phyloP scores from a whole-genome alignment of 208 protist species.

The Acanthamoeba lenticulata region DNA sequence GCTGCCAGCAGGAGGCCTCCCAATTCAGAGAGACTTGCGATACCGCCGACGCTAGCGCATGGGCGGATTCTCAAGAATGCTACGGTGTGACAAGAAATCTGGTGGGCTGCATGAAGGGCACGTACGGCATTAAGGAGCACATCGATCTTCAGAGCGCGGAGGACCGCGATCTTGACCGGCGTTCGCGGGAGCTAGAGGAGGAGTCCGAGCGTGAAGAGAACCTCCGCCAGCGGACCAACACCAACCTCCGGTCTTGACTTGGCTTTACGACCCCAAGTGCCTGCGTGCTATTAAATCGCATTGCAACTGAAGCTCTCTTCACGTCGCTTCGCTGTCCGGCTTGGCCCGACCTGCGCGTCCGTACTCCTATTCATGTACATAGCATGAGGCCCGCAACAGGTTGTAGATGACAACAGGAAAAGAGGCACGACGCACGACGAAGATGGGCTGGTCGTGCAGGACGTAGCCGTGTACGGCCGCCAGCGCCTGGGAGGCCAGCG shows the following conservation, averaged over 20 bases:
- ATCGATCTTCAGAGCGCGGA: constrained; percentile 32
- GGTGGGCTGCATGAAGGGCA: neutral
- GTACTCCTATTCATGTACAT: neutral
- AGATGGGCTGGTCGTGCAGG: neutral
- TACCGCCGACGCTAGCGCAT: neutral
- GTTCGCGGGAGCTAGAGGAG: neutral
- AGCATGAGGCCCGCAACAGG: neutral
- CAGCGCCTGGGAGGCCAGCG: constrained; percentile 37
- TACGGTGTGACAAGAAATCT: neutral
- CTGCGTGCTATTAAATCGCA: neutral
- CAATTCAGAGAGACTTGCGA: neutral
- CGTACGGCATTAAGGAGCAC: constrained; percentile 7
- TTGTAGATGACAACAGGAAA: neutral
- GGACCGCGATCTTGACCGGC: constrained; percentile 8
- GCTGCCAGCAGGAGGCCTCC: neutral
- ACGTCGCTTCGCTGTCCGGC: neutral
- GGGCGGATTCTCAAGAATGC: neutral
- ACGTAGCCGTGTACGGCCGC: neutral
- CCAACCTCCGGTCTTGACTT: neutral
- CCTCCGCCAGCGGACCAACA: neutral
- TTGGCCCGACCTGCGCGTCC: neutral
- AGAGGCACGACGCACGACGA: neutral
- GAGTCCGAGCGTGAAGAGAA: neutral
- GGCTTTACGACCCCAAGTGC: neutral
- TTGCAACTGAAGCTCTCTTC: too few relatives aligned